A percentile compares a stretch with the other conserved stretches of the same genome.
phyloP scores from a whole-genome alignment of 306 rosid genomes.

The Gillenia trifoliata region DNA sequence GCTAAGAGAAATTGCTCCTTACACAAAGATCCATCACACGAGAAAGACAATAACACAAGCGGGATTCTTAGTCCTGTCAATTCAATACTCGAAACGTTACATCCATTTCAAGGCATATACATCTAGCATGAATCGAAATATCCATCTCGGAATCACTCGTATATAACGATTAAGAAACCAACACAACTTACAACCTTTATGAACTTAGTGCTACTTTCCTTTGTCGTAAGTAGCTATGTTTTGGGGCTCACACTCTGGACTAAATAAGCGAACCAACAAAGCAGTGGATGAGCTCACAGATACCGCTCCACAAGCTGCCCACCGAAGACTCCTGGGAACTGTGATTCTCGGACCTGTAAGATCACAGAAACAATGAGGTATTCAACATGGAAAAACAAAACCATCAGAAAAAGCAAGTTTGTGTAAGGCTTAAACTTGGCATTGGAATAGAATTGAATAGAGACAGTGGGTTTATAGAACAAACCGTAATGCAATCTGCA shows the following conservation, averaged over 20 bases:
- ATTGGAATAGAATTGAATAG: too few relatives aligned
- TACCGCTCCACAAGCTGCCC: slow-evolving; percentile 89
- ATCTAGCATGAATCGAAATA: neutral
- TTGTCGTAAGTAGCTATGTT: slow-evolving; percentile 90
- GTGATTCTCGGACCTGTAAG: slow-evolving; percentile 82
- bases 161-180: neutral
- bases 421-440: too few relatives aligned
- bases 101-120: neutral
- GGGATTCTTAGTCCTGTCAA: neutral
- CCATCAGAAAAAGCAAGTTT: neutral
- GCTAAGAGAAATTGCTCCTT: too few relatives aligned
- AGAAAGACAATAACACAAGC: neutral
- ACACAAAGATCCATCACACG: too few relatives aligned
- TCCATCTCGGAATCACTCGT: slow-evolving; percentile 1
- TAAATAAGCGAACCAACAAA: slow-evolving; percentile 74
- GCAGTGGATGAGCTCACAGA: slow-evolving; percentile 70
- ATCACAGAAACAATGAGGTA: neutral
- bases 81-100: neutral
- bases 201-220: slow-evolving; percentile 29
- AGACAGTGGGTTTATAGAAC: neutral
- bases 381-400: neutral
- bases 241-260: slow-evolving; percentile 98
- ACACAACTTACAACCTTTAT: neutral
- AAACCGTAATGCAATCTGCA: slow-evolving; percentile 85
- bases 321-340: slow-evolving; percentile 73